These are phyloP conservation scores for Durusdinium trenchii DNA, from an alignment of 73 alveolate genomes.

Conservation along the genomic window DNA sequence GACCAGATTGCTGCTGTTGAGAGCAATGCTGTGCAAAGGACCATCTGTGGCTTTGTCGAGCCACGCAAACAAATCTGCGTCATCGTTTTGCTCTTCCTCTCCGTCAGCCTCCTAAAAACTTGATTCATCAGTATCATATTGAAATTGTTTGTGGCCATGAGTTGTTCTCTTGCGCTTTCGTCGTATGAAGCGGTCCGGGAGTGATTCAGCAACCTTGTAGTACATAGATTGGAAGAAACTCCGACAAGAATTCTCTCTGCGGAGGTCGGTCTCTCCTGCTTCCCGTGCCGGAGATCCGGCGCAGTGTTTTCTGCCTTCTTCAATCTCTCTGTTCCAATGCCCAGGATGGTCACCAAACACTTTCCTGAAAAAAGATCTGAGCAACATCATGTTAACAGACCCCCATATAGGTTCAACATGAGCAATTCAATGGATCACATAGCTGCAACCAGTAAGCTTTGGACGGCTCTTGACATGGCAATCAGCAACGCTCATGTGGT, in stretches of 20 bases:
- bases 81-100: neutral
- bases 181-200: neutral
- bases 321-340: neutral
- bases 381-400: no score
- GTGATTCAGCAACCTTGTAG: neutral
- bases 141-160: no score
- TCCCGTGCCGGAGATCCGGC: slow-evolving; percentile 16
- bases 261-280: neutral
- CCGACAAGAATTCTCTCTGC: neutral
- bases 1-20: neutral
- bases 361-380: neutral
- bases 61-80: neutral
- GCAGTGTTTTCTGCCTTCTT: neutral
- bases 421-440: neutral
- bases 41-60: neutral
- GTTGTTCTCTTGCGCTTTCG: neutral
- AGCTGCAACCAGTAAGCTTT: neutral
- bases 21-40: neutral
- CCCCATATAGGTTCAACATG: neutral
- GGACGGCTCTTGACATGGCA: neutral
- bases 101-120: neutral
- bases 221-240: neutral
- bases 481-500: no score
- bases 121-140: neutral
- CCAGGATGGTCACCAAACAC: neutral